These are phyloP conservation scores for Rhododendron simsii DNA, from an alignment of 148 eudicot species.

Conservation along the genomic window DNA sequence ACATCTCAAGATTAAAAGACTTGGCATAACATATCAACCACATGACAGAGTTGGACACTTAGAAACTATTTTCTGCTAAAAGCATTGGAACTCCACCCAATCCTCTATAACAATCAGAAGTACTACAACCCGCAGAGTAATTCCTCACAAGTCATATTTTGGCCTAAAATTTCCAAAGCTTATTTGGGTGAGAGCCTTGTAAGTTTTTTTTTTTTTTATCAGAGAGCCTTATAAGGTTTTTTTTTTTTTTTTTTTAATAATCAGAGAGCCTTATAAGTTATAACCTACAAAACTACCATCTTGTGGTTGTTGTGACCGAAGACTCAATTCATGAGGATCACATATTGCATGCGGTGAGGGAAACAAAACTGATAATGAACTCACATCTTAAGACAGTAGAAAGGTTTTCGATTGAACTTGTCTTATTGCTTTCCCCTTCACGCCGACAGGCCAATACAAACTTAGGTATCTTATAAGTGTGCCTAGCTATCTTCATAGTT, in stretches of 20 bases:
- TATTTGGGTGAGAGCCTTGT: not conserved
- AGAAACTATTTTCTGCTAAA: not conserved
- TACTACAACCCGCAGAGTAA: not conserved
- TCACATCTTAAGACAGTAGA: not conserved
- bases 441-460: not conserved
- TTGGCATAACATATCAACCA: not conserved
- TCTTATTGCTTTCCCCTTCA: not conserved
- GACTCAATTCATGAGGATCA: not conserved
- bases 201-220: too few relatives aligned
- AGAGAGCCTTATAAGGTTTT: not conserved
- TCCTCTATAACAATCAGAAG: not conserved
- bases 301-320: not conserved
- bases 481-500: not conserved
- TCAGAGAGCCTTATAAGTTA: not conserved
- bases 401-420: not conserved
- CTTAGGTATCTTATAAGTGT: not conserved
- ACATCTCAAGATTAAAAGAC: not conserved
- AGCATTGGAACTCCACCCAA: not conserved
- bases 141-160: not conserved
- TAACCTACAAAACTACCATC: not conserved
- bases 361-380: not conserved
- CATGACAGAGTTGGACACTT: not conserved
- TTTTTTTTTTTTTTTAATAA: too few relatives aligned
- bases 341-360: not conserved
- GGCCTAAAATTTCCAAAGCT: not conserved